phyloP scores from a whole-genome alignment of 2,329 filamentous ascomycete species.

The Dactylellina leptospora region DNA sequence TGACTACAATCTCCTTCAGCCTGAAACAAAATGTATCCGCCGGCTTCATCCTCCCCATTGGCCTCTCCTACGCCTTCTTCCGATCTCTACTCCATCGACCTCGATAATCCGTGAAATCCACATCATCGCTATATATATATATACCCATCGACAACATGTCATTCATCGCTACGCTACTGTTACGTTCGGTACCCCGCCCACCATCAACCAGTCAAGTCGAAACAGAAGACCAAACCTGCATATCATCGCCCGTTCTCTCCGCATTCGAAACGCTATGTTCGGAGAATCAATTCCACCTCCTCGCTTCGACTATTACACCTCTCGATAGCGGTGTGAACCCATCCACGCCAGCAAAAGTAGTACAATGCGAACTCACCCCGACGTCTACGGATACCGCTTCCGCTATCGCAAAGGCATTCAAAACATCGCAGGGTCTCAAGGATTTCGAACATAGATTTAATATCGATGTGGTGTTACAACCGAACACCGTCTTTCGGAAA shows the following conservation, averaged over 20 bases:
- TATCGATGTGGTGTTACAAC: constrained; percentile 81
- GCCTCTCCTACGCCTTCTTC: not conserved
- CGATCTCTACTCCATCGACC: not conserved
- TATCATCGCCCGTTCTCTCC: not conserved
- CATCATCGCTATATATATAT: not conserved
- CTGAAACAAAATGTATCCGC: no score
- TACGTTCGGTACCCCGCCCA: constrained; percentile 18
- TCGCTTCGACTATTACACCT: not conserved
- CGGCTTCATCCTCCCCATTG: not conserved
- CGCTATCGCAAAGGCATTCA: not conserved
- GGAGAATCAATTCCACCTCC: not conserved
- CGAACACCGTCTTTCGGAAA: constrained; percentile 75
- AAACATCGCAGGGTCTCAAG: constrained; percentile 72
- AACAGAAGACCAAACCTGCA: not conserved
- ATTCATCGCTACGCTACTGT: constrained; percentile 21
- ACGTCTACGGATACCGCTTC: not conserved
- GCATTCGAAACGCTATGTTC: not conserved
- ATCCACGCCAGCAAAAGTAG: not conserved
- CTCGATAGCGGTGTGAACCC: not conserved
- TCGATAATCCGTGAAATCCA: not conserved
- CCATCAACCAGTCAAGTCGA: not conserved
- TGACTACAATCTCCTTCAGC: not conserved
- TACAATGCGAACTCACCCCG: not conserved
- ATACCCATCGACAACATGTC: not conserved
- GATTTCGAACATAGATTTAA: constrained; percentile 89